These are phyloP conservation scores for Manihot esculenta DNA, from an alignment of 441 rosid species.

Conservation along the genomic window DNA sequence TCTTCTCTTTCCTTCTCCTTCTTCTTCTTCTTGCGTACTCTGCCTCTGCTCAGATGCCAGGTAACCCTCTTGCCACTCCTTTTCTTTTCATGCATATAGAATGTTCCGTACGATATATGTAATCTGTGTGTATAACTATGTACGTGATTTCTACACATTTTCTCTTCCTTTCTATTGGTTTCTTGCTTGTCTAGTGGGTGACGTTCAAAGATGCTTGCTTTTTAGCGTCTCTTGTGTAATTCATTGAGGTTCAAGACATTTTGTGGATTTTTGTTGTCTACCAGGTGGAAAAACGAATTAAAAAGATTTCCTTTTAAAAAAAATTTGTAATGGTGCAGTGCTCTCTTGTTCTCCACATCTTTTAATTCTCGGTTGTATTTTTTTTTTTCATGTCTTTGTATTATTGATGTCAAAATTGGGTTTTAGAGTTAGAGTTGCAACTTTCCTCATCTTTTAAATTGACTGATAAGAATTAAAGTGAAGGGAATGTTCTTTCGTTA, in stretches of 20 bases:
- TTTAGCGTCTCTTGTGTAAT: conserved; percentile 18
- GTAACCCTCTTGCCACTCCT: conserved; percentile 28
- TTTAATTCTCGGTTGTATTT: not conserved
- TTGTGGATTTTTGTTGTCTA: not conserved
- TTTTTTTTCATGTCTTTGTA: too few species aligned
- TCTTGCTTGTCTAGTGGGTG: conserved; percentile 5
- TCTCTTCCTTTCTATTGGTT: not conserved
- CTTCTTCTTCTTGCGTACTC: conserved; percentile 41
- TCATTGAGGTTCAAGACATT: conserved; percentile 7
- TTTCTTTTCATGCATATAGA: not conserved
- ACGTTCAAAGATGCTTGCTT: conserved; percentile 2
- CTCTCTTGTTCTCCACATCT: not conserved
- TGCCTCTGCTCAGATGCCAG: conserved; percentile 60
- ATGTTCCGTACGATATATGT: not conserved
- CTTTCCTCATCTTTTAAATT: not conserved
- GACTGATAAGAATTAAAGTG: not conserved
- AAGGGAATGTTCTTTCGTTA: not conserved
- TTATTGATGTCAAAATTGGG: conserved; percentile 1
- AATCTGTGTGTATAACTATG: not conserved
- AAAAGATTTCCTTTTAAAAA: not conserved
- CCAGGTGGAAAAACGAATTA: not conserved
- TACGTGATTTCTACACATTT: not conserved
- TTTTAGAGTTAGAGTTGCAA: not conserved
- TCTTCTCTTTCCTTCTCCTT: conserved; percentile 30
- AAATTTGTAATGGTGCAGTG: not conserved